Evolutionary conservation across 169 alveolate species (phyloP).

Genomic region (Plasmodium vivax): DNA sequence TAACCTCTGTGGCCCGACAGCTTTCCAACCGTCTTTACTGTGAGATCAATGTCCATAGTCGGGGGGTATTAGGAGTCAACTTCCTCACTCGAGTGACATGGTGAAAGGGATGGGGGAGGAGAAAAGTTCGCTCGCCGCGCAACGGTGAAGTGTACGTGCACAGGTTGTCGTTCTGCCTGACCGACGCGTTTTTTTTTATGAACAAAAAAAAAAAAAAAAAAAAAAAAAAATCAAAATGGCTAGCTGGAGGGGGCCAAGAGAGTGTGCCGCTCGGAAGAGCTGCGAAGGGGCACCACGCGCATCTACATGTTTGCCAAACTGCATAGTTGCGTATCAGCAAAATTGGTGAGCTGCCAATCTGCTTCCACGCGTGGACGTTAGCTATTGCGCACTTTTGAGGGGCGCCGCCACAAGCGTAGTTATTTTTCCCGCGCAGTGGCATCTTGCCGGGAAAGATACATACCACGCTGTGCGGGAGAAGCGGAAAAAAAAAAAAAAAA

Average conservation of each 20-base stretch:
- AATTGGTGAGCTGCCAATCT: not conserved
- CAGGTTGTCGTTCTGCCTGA: not conserved
- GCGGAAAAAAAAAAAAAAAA: not conserved
- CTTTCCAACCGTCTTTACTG: not conserved
- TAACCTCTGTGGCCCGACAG: conserved; percentile 54
- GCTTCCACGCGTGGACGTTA: not conserved
- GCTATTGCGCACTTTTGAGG: not conserved
- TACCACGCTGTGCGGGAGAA: not conserved
- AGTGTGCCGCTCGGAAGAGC: not conserved
- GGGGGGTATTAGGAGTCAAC: not conserved
- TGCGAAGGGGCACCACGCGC: not conserved
- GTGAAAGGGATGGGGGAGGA: not conserved
- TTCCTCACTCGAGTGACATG: not conserved
- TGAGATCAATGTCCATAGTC: conserved; percentile 42
- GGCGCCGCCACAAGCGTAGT: not conserved
- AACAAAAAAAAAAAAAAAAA: not conserved
- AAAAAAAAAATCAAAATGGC: not conserved
- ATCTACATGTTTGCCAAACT: not conserved
- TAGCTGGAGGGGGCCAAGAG: not conserved
- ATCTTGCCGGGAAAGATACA: not conserved
- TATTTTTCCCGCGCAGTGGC: not conserved
- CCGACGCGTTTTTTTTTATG: not conserved
- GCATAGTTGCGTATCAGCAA: not conserved
- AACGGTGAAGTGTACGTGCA: not conserved
- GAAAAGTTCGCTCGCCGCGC: not conserved